Conservation (phyloP, 2,329 filamentous ascomycete species). For the Purpureocillium lavendulum region DNA sequence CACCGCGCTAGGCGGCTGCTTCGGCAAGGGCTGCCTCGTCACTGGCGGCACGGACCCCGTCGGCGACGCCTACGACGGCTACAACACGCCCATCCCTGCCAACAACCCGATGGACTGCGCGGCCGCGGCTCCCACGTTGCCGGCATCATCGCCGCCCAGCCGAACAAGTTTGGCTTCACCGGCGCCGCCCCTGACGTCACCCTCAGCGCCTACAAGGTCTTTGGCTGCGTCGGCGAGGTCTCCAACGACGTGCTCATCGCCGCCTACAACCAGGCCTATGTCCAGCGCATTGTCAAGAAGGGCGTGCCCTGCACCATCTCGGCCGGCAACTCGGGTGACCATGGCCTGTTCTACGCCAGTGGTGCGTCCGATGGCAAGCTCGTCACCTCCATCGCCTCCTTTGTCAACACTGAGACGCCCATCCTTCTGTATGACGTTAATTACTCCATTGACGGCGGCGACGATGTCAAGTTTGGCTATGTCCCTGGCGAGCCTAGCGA, state of each 20-base stretch:
- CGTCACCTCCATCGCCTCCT: conserved; percentile 40
- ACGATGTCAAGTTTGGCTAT: conserved; percentile 31
- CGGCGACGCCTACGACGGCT: conserved; percentile 41
- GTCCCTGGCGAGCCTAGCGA: conserved; percentile 28
- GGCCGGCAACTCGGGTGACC: conserved; percentile 40
- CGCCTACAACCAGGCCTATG: conserved; percentile 51
- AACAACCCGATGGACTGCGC: conserved; percentile 45
- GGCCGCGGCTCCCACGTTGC: conserved; percentile 56
- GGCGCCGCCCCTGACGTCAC: conserved; percentile 49
- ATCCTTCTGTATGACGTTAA: conserved; percentile 30
- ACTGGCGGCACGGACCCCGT: conserved; percentile 49
- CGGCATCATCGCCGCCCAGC: conserved; percentile 53
- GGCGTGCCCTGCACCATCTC: conserved; percentile 45
- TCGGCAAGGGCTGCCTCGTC: conserved; percentile 50
- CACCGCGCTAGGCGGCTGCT: conserved; percentile 55
- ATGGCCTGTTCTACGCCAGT: conserved; percentile 40
- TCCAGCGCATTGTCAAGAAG: conserved; percentile 42
- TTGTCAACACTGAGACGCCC: conserved; percentile 37
- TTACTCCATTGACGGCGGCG: conserved; percentile 29
- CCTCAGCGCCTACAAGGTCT: conserved; percentile 48
- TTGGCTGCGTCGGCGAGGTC: conserved; percentile 44
- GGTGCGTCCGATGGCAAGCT: conserved; percentile 38
- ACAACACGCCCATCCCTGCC: conserved; percentile 33
- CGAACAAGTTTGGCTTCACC: conserved; percentile 44
- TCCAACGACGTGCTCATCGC: conserved; percentile 49